Percentiles rank a stretch among this genome's conserved stretches.
Conservation (phyloP, 805 yeast species). For the Hanseniaspora occidentalis region DNA sequence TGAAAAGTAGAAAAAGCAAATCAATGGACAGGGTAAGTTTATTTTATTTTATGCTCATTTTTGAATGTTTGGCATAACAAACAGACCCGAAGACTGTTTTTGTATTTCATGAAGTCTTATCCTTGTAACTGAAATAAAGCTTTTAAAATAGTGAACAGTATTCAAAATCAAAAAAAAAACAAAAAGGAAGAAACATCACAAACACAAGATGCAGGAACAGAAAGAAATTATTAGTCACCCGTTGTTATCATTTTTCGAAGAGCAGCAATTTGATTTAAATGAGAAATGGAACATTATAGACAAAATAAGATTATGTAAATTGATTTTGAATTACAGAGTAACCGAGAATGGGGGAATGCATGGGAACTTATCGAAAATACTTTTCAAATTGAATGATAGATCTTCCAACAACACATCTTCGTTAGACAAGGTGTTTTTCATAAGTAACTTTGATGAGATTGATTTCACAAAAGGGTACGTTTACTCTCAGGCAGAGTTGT, state of each 20-base stretch:
- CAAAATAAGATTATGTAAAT: not conserved
- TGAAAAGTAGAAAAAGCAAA: too few species aligned
- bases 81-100: too few species aligned
- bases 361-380: not conserved
- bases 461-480: conserved; percentile 1
- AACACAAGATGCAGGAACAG: not conserved
- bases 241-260: conserved; percentile 6
- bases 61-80: too few species aligned
- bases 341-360: not conserved
- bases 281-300: conserved; percentile 1
- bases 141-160: too few species aligned
- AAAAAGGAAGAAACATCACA: conserved; percentile 6
- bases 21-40: too few species aligned
- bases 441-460: conserved; percentile 2
- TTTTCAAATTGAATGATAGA: conserved; percentile 3
- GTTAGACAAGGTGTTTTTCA: conserved; percentile 1
- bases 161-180: conserved; percentile 4
- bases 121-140: too few species aligned
- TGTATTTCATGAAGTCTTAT: too few species aligned
- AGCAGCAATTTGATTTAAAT: conserved; percentile 1
- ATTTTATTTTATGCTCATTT: too few species aligned
- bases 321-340: not conserved
- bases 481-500: conserved; percentile 1
- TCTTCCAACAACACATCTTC: not conserved
- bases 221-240: conserved; percentile 5